Conservation (phyloP, 1,284 basidiomycete species). For the Meira nashicola region DNA sequence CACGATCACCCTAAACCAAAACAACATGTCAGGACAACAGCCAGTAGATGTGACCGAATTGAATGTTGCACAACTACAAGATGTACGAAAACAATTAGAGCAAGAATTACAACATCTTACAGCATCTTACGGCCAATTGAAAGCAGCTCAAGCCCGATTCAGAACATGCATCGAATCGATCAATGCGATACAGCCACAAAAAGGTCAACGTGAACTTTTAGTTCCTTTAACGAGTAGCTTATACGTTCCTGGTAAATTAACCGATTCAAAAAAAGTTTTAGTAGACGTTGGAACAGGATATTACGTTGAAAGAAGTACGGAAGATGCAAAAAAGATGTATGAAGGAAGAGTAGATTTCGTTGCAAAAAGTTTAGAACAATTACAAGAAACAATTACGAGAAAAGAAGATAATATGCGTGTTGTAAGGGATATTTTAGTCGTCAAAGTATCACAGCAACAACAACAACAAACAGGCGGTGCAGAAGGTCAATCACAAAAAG, state of each 20-base stretch:
- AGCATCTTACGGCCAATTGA: conserved; percentile 84
- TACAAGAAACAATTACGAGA: conserved; percentile 46
- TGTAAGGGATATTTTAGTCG: conserved; percentile 42
- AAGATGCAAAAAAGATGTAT: conserved; percentile 43
- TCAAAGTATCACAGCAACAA: conserved; percentile 10
- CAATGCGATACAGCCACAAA: conserved; percentile 68
- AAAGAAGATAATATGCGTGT: conserved; percentile 51
- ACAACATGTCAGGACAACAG: conserved; percentile 4
- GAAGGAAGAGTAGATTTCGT: conserved; percentile 44
- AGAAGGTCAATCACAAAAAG: background rate
- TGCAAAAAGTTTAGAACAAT: conserved; percentile 43
- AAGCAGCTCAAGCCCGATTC: conserved; percentile 88
- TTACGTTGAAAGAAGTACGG: conserved; percentile 72
- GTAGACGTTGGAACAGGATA: conserved; percentile 96
- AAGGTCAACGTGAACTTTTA: conserved; percentile 73
- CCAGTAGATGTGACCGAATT: conserved; percentile 7
- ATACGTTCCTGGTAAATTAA: conserved; percentile 86
- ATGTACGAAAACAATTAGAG: conserved; percentile 47
- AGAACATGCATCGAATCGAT: conserved; percentile 78
- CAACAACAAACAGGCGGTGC: background rate
- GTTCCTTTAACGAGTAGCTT: conserved; percentile 90
- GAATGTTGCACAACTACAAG: conserved; percentile 25
- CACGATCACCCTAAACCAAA: background rate
- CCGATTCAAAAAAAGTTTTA: conserved; percentile 77
- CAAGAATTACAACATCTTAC: conserved; percentile 90